Percentiles rank a stretch among this genome's conserved stretches.
Evolutionary conservation across 768 basidiomycete species (phyloP).

Genomic region (Suillus paluster): DNA sequence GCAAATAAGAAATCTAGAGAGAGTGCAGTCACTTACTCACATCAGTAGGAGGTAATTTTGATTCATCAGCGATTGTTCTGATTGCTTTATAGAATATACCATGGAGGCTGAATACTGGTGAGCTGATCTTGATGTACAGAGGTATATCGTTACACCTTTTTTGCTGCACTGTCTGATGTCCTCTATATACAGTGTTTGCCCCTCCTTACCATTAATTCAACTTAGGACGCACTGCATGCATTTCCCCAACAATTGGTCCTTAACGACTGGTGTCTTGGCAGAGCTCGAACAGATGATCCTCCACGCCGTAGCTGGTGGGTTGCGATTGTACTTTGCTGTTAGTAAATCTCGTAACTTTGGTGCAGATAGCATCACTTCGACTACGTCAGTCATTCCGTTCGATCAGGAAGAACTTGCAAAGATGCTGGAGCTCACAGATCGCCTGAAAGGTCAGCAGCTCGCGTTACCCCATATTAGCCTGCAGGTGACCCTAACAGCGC

Average conservation of each 20-base stretch:
- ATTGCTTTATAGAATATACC: slow-evolving; percentile 17
- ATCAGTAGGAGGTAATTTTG: slow-evolving; percentile 39
- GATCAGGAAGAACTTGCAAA: slow-evolving; percentile 39
- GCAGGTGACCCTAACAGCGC: background rate
- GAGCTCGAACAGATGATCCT: background rate
- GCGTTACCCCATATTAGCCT: background rate
- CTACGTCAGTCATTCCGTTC: slow-evolving; percentile 43
- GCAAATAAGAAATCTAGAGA: slow-evolving; percentile 39
- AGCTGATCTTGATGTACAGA: background rate
- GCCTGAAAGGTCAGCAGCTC: slow-evolving; percentile 33
- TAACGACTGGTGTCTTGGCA: background rate
- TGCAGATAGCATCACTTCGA: slow-evolving; percentile 44
- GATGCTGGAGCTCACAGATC: slow-evolving; percentile 36
- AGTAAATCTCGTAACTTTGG: slow-evolving; percentile 25
- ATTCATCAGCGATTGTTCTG: background rate
- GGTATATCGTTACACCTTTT: background rate
- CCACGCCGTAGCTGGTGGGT: slow-evolving; percentile 18
- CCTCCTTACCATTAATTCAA: background rate
- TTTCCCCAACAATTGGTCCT: background rate
- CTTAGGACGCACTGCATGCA: slow-evolving; percentile 6
- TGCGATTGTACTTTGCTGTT: slow-evolving; percentile 9
- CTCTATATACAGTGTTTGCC: background rate
- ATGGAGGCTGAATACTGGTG: slow-evolving; percentile 28
- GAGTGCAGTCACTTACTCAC: slow-evolving; percentile 41
- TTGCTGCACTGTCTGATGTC: background rate